Conservation (phyloP, 208 protist genomes). For the Wallacemonas sp. region DNA sequence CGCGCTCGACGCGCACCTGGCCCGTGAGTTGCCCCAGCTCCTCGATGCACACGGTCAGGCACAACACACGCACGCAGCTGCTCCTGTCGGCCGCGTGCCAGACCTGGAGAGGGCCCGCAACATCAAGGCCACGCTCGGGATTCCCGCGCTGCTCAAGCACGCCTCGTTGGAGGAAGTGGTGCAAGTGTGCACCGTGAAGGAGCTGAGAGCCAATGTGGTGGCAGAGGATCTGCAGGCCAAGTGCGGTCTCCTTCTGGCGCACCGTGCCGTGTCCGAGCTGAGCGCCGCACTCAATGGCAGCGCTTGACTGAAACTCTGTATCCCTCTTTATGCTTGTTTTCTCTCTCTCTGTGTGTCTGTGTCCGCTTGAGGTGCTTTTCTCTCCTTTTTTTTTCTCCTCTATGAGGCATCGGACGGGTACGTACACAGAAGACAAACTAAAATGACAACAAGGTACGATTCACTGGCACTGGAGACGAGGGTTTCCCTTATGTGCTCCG, state of each 20-base stretch:
- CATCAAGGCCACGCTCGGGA: constrained; percentile 67
- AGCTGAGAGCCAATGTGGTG: constrained; percentile 42
- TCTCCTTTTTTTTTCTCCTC: no score
- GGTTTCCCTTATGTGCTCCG: no score
- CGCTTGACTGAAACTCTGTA: no score
- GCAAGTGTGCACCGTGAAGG: constrained; percentile 49
- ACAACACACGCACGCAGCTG: not conserved
- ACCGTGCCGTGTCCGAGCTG: not conserved
- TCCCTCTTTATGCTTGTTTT: no score
- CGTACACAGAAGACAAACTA: no score
- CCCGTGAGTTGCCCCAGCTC: constrained; percentile 22
- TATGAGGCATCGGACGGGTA: no score
- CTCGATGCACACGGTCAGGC: not conserved
- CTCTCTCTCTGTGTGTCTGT: not conserved
- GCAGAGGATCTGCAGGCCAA: constrained; percentile 31
- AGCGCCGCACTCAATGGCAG: not conserved
- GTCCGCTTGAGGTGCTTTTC: no score
- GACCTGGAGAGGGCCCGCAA: constrained; percentile 37
- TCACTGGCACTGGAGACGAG: no score
- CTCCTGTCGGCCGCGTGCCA: not conserved
- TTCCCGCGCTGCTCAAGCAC: constrained; percentile 49
- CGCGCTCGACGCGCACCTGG: constrained; percentile 47
- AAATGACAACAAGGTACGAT: no score
- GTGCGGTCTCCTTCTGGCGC: constrained; percentile 28
- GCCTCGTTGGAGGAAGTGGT: constrained; percentile 50